Percentiles rank a stretch among this genome's conserved stretches.
Conservation (phyloP, 805 yeast species). For the Scheffersomyces coipomensis region DNA sequence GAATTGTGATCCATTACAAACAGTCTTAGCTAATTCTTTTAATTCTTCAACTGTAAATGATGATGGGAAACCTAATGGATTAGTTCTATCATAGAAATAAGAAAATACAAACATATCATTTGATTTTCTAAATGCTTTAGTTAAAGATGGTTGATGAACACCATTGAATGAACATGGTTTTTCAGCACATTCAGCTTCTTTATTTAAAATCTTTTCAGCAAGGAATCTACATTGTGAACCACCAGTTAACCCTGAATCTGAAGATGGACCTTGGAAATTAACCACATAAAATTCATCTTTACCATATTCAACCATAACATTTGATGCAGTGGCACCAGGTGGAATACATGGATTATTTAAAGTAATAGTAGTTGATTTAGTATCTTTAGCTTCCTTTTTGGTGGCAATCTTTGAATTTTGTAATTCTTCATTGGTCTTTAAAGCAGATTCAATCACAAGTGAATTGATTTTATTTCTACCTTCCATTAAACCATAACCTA, state of each 20-base stretch:
- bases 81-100: constrained; percentile 91
- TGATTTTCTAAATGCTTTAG: constrained; percentile 65
- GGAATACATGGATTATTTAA: constrained; percentile 85
- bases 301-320: constrained; percentile 60
- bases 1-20: constrained; percentile 77
- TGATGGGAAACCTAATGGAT: constrained; percentile 91
- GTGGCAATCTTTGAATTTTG: constrained; percentile 20
- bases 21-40: constrained; percentile 74
- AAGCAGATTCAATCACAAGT: constrained; percentile 53
- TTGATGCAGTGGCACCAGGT: constrained; percentile 62
- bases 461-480: constrained; percentile 83
- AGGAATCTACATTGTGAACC: constrained; percentile 84
- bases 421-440: constrained; percentile 26
- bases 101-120: constrained; percentile 89
- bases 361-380: constrained; percentile 43
- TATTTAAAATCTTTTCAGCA: constrained; percentile 80
- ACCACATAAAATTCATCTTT: constrained; percentile 46
- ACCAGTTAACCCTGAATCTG: constrained; percentile 43
- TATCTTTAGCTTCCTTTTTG: constrained; percentile 21
- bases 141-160: constrained; percentile 91
- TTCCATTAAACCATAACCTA: constrained; percentile 94
- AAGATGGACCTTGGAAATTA: constrained; percentile 60
- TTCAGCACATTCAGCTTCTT: constrained; percentile 70
- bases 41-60: constrained; percentile 85
- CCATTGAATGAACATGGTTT: constrained; percentile 97